Base-by-base conservation (phyloP, 2,329 filamentous ascomycete genomes). In the Colletotrichum godetiae region DNA sequence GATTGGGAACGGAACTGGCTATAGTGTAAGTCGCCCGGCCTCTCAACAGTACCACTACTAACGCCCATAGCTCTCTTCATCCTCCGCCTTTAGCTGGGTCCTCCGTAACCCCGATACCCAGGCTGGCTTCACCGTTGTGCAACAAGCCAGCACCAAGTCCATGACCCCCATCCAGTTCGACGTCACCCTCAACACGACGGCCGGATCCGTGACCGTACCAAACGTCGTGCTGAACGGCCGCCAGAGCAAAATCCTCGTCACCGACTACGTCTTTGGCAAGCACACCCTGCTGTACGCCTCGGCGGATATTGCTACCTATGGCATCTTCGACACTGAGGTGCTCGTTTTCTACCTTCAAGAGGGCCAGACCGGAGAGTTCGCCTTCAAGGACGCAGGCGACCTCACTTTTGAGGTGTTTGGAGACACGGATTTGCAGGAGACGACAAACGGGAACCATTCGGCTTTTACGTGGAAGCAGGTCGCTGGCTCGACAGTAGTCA, bases 221-320 rank as follows among this genome's bases (percentile, higher is more conserved):
- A 85, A 81, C 6, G 82, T 94, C 8, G 88, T 86, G 0, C 81
- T 94, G 4, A 86, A 87, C 56, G 89, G 92, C 0, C 84, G 92
- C 27, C 92, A 94, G 78, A 92, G 91, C 1, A 93, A 90, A 81
- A 87, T 93, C 53, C 90, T 92, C 76, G 88, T 93, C 3, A 90
- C 88, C 0, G 91, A 94, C 75, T 94, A 94, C 73, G 84, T 89
- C 19, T 81, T 94, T 58, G 91, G 90, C 0, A 86, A 87, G 19
- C 82, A 85, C 8, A 88, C 84, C 1, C 78, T 94, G n/a, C 80
- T 93, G 0, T 94, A 94, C 81, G 93, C 91, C 0, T 92, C 92
- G 2, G 91, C 91, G 0, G 92, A 94, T 76, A 88, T 94, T 33
- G 90, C 92, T 74, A 93, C 91, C 0, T 93, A 91, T 89, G 49